Percentiles rank a stretch among this genome's conserved stretches.
These are phyloP conservation scores for Byssochlamys sp. DNA, from an alignment of 2,329 filamentous ascomycete genomes.

Conservation along the genomic window DNA sequence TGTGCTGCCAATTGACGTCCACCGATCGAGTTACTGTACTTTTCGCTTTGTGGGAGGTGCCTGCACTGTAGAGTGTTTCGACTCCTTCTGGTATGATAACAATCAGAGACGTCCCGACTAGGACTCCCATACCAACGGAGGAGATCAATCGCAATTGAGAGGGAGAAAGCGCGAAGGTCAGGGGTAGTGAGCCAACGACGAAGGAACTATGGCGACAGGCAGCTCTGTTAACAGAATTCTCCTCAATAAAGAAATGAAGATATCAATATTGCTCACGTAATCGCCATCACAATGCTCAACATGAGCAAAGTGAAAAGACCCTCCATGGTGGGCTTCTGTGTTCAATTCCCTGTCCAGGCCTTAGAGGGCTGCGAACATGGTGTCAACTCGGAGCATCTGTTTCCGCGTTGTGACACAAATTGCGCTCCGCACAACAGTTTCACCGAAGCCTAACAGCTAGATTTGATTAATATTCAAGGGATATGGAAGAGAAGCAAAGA, in stretches of 20 bases:
- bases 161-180: slow-evolving; percentile 77
- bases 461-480: slow-evolving; percentile 3
- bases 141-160: slow-evolving; percentile 83
- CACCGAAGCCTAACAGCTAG: not conserved
- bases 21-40: slow-evolving; percentile 20
- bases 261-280: slow-evolving; percentile 42
- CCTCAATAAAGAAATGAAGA: not conserved
- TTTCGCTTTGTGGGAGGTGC: slow-evolving; percentile 20
- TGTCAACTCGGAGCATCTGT: slow-evolving; percentile 5
- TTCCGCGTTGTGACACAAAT: not conserved
- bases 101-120: slow-evolving; percentile 89
- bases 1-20: slow-evolving; percentile 20
- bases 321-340: slow-evolving; percentile 43
- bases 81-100: slow-evolving; percentile 97
- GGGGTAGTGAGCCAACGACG: slow-evolving; percentile 77
- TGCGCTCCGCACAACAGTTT: not conserved
- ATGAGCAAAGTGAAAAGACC: slow-evolving; percentile 56
- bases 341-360: slow-evolving; percentile 14
- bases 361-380: slow-evolving; percentile 22
- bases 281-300: slow-evolving; percentile 56
- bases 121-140: slow-evolving; percentile 81
- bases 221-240: slow-evolving; percentile 6
- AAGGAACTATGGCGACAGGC: slow-evolving; percentile 59
- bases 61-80: slow-evolving; percentile 67
- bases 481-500: slow-evolving; percentile 1